Evolutionary conservation across 805 yeast species (phyloP), one percentile per base, ranked within the genome.

Genomic region (Candida boidinii): DNA sequence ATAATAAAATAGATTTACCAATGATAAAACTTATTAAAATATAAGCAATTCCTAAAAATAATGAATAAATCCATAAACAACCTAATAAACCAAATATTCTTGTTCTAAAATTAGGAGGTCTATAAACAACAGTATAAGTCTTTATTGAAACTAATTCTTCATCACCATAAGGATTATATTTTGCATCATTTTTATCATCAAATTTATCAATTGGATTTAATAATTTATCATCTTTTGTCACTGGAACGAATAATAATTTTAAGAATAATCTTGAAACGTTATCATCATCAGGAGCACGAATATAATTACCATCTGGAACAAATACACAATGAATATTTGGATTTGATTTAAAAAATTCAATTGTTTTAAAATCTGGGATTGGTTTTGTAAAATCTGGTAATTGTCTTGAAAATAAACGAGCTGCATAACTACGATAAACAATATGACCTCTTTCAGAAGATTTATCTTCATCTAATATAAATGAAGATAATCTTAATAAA

Each of bases 201-300:
- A 60, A 69, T 26, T 67, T 72, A 18, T 66, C 60, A 5, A 62
- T 62, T 14, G 65, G 62, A 17, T 60, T 62, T 26, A 81, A 53
- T 11, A 81, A 65, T 31, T 70, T 64, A 51, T 88, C 95, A 43
- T 77, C 80, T 43, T 75, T 78, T 1, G 94, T 83, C 2, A 90
- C 96, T 0, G 86, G 74, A 1, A 83, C 79, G 58, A 92, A 92
- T 36, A 87, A 57, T 29, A 72, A 69, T 43, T 72, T 74, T 21
- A 78, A 71, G 41, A 66, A 76, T 30, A 68, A 70, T 36, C 86
- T 62, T 0, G 90, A 73, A 15, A 80, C 76, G 12, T 77, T 78
- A 50, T 88, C 96, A 42, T 72, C 72, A 37, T 75, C 79, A 1
- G 98, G 98, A 1, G 87, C 98, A 36, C 97, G 73, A 22, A 88